Evolutionary conservation across 371 early-diverging fungal genomes (phyloP), one percentile per base, ranked within the genome.

Genomic region (Mortierella sp.): DNA sequence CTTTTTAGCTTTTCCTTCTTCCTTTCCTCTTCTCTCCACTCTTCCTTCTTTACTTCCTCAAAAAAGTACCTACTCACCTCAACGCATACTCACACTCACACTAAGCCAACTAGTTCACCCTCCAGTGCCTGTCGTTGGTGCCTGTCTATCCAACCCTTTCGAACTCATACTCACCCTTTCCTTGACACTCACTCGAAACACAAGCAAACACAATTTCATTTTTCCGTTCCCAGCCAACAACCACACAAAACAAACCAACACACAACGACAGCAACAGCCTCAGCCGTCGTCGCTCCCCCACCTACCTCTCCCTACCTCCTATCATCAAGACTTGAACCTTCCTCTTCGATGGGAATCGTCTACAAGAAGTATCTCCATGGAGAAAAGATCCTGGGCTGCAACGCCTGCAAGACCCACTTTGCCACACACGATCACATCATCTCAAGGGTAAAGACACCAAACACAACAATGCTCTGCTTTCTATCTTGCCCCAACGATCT

Each of bases 351-450:
- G 93, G 94, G 94, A 13, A 83, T 93, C 50, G 89, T 89, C 70
- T 92, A 92, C 78, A 90, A 90, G 74, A 89, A 86, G 13, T 93
- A 90, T 82, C 88, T 94, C 54, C 90, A 88, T 65, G 91, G 91
- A 48, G 90, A 75, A 44, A 82, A 87, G 58, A 84, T 95, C 75
- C 92, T 93, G 79, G 92, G 91, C 50, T 96, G 96, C 86, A 86
- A 80, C 60, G 83, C 89, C 19, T 96, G 96, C 88, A 91, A 92
- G 80, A 96, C 94, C n/a, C 96, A 95, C 75, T 89, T 96, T 26
- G 90, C 94, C 24, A 92, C 94, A 28, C 80, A 72, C 24, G 93
- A 93, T 8, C 90, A 89, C 60, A 89, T 95, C 58, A 82, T 95
- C 44, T 95, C 95, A 44, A 94, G 90, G 90, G 95, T 92, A 91